A percentile compares a stretch with the other conserved stretches of the same genome.
Evolutionary conservation across 768 basidiomycete genomes (phyloP).

Genomic region (Boletus pseudo-olivaceus): DNA sequence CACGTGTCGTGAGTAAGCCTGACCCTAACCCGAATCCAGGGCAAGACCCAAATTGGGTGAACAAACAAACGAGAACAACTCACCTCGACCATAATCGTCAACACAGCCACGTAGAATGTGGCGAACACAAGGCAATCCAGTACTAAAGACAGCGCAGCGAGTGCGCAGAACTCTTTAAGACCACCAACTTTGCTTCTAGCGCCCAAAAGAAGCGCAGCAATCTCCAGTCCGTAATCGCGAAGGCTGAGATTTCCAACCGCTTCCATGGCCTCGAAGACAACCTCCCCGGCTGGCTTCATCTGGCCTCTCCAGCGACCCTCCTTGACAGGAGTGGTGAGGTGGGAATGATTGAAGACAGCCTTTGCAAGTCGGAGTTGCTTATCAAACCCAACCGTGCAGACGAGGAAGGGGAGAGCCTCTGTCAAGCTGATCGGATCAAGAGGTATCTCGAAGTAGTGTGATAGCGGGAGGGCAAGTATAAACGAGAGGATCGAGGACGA

Average conservation of each 20-base stretch:
- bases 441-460: constrained; percentile 74
- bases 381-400: constrained; percentile 97
- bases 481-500: constrained; percentile 80
- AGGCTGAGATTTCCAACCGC: constrained; percentile 81
- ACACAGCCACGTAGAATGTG: constrained; percentile 84
- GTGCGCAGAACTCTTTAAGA: constrained; percentile 89
- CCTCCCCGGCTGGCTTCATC: constrained; percentile 75
- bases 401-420: constrained; percentile 95
- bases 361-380: constrained; percentile 91
- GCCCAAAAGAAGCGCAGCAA: constrained; percentile 84
- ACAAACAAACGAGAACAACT: constrained; percentile 25
- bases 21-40: constrained; percentile 10
- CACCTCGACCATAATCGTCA: constrained; percentile 97
- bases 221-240: constrained; percentile 89
- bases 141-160: constrained; percentile 83
- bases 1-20: constrained; percentile 7
- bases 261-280: constrained; percentile 81
- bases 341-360: constrained; percentile 83
- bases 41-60: background rate
- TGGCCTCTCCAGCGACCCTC: constrained; percentile 40
- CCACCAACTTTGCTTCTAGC: constrained; percentile 86
- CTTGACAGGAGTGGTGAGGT: constrained; percentile 41
- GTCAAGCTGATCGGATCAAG: constrained; percentile 92
- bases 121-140: constrained; percentile 87
- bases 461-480: constrained; percentile 75